Evolutionary conservation across 2,329 filamentous ascomycete species (phyloP).

Genomic region (Fonsecaea pedrosoi): DNA sequence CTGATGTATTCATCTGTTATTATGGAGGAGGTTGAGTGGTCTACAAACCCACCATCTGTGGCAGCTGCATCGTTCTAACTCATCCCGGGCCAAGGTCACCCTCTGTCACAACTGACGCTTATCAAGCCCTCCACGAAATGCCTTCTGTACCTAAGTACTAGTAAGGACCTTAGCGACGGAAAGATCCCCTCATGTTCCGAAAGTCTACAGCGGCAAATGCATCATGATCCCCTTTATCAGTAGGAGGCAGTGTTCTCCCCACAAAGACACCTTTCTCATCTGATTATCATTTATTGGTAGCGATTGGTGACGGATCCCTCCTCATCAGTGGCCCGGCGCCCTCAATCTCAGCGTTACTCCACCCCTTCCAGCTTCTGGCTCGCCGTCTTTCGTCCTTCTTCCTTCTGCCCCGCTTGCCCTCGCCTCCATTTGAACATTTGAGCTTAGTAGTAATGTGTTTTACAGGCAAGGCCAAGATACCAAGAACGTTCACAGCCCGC

Average conservation of each 20-base stretch:
- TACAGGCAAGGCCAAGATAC: slow-evolving; percentile 35
- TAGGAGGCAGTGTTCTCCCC: not conserved
- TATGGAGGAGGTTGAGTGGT: not conserved
- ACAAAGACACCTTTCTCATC: slow-evolving; percentile 6
- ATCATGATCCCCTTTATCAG: not conserved
- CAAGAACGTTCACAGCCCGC: slow-evolving; percentile 25
- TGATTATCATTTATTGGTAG: not conserved
- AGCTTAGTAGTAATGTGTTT: slow-evolving; percentile 29
- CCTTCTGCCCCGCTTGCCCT: slow-evolving; percentile 31
- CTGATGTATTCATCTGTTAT: not conserved
- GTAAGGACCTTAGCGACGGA: not conserved
- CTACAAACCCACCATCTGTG: not conserved
- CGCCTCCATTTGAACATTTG: slow-evolving; percentile 34
- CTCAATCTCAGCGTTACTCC: slow-evolving; percentile 16
- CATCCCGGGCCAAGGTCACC: not conserved
- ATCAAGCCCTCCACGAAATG: not conserved
- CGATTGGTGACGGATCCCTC: slow-evolving; percentile 14
- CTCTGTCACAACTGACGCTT: not conserved
- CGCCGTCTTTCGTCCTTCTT: slow-evolving; percentile 3
- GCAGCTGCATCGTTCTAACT: not conserved
- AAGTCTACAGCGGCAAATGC: not conserved
- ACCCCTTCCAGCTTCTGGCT: slow-evolving; percentile 21
- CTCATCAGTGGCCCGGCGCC: not conserved
- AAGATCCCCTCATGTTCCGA: not conserved
- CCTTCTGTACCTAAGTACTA: not conserved